Evolutionary conservation across 192 early-diverging fungal genomes (phyloP), one percentile per base, ranked within the genome.

Genomic region (Phlyctochytrium planicorne): DNA sequence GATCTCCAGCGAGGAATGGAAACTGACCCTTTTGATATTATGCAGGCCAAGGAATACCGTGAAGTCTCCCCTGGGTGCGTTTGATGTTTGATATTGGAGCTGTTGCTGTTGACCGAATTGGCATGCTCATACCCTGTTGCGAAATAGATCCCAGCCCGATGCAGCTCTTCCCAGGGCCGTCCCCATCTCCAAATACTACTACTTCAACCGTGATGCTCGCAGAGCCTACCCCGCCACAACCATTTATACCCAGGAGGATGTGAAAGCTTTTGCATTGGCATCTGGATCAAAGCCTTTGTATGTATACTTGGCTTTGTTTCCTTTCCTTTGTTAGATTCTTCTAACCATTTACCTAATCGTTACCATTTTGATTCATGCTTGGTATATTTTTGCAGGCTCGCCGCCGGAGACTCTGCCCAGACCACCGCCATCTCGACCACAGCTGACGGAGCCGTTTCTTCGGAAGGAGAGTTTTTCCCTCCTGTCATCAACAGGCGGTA

Each of bases 151-250:
- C 3, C 79, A 81, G 47, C 79, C 79, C 14, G 65, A 61, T 25
- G 76, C 71, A 67, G 33, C 52, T 32, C 69, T 62, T 3, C 63
- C 53, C 3, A 25, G 1, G 3, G 64, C 68, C 62, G 57, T 64
- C 30, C 66, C 64, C 60, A 78, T 97, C 31, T 84, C 84, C 60
- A 82, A 90, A 75, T 94, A 96, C 85, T 87, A 87, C 66, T 98
- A 98, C 82, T 96, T 83, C 77, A 86, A 88, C 73, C 91, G 94
- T 55, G 96, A 98, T 77, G 82, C 83, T 66, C 87, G 96, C 70
- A 89, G 96, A 74, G 89, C 92, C 78, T 96, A 92, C 77, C 96
- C 96, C 59, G 89, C 90, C 62, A 83, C 91, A 3, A 88, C 88
- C 50, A 84, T 92, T 16, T 95, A 92, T 68, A 90, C 87, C 25